Evolutionary conservation across 805 yeast genomes (phyloP), one percentile per base, ranked within the genome.

Genomic region (Kodamaea kakaduensis): DNA sequence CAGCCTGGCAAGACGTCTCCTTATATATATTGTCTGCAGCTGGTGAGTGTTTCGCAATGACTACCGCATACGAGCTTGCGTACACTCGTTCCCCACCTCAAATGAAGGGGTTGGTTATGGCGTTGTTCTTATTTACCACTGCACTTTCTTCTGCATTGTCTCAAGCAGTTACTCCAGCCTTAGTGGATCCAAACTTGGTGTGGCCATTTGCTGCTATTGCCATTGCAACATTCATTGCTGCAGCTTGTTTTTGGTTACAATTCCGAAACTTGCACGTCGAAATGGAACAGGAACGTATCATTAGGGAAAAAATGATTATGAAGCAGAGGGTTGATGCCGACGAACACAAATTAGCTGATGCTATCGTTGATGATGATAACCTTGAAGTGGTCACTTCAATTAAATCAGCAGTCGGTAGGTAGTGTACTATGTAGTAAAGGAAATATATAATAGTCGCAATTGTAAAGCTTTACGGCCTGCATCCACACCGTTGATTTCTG

Each of bases 1-100:
- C 56, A 18, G 64, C 63, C 3, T 60, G 66, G 62, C 41, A 45
- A 27, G 55, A 50, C 17, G 48, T 47, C 7, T 36, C 42, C n/a
- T 37, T 47, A 29, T 71, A 62, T 43, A 50, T 64, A n/a, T 51
- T 73, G 32, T 65, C 66, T 23, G 79, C 78, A 13, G 59, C 64
- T 7, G 73, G 77, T 32, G 79, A 75, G 50, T 72, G 77, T 51
- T 73, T 72, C 46, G 70, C 76, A 9, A 64, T 54, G 36, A 65
- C 67, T 18, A 72, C 78, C 9, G 75, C 70, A 21, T 74, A 73
- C 46, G 78, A 74, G 50, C 55, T 73, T 38, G 78, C 80, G 0
- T 75, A 73, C 51, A 64, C 76, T 3, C 58, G 72, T 48, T 59
- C 78, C 5, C 77, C 79, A 20, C 67, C 60, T 6, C 57, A 63